phyloP scores from a whole-genome alignment of 2,329 filamentous ascomycete species.

The Plenodomus lindquistii region DNA sequence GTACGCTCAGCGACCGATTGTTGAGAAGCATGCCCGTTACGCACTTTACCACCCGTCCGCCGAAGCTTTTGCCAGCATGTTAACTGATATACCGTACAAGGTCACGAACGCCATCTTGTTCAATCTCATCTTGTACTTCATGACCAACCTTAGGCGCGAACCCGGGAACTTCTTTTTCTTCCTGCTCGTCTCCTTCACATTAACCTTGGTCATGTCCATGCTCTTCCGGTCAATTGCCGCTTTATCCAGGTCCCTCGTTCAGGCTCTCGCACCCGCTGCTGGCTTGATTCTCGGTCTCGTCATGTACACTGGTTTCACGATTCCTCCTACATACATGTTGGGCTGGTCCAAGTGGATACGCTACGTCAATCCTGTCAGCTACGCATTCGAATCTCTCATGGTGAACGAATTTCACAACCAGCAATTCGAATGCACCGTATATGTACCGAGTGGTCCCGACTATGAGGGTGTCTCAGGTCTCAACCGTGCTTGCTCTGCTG shows the following conservation, averaged over 20 bases:
- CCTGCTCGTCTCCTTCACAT: conserved; percentile 73
- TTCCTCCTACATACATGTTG: conserved; percentile 67
- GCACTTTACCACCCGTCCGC: conserved; percentile 88
- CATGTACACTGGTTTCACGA: conserved; percentile 68
- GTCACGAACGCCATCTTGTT: conserved; percentile 73
- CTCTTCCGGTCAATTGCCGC: conserved; percentile 83
- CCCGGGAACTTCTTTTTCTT: conserved; percentile 84
- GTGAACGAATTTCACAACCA: conserved; percentile 78
- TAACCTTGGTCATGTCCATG: conserved; percentile 81
- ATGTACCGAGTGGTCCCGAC: conserved; percentile 47
- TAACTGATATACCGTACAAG: conserved; percentile 85
- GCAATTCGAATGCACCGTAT: conserved; percentile 57
- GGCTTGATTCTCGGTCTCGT: conserved; percentile 67
- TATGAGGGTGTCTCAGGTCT: conserved; percentile 44
- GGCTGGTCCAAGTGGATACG: conserved; percentile 83
- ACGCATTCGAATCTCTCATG: conserved; percentile 80
- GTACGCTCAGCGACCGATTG: conserved; percentile 86
- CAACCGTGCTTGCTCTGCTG: conserved; percentile 46
- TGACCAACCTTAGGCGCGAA: conserved; percentile 77
- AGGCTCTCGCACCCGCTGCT: conserved; percentile 61
- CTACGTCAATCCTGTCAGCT: conserved; percentile 77
- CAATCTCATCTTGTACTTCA: conserved; percentile 83
- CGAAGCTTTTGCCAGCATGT: conserved; percentile 85
- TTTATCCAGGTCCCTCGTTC: conserved; percentile 67
- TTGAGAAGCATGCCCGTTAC: conserved; percentile 86